Conservation (phyloP, 2,329 filamentous ascomycete genomes). For the Penicillium sp. region DNA sequence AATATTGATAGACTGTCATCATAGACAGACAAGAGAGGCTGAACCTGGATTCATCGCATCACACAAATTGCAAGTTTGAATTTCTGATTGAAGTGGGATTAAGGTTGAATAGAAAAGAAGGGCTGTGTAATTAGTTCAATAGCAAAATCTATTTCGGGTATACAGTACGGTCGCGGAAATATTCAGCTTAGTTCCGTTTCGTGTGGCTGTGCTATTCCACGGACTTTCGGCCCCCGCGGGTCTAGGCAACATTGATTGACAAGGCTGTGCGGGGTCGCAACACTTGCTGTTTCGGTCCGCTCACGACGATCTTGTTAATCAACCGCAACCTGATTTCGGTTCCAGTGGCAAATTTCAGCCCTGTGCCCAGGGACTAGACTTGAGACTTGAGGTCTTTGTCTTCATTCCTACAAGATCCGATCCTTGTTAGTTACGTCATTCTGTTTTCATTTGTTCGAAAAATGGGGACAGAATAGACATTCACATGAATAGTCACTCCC, state of each 20-base stretch:
- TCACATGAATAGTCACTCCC: neutral
- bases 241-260: neutral
- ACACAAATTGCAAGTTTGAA: no score
- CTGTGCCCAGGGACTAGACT: neutral
- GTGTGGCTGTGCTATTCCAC: neutral
- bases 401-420: neutral
- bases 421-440: neutral
- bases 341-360: neutral
- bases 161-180: neutral
- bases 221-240: no score
- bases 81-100: neutral
- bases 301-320: neutral
- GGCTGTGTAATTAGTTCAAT: neutral
- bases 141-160: neutral
- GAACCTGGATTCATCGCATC: neutral
- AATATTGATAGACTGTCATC: conserved; percentile 14
- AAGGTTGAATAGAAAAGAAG: neutral
- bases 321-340: neutral
- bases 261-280: neutral
- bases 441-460: no score
- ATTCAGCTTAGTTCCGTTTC: neutral
- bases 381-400: neutral
- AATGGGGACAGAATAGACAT: neutral
- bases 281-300: neutral
- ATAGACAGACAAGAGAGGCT: neutral